Conservation (phyloP, 106 monocot species). For the Chionographis japonica region DNA sequence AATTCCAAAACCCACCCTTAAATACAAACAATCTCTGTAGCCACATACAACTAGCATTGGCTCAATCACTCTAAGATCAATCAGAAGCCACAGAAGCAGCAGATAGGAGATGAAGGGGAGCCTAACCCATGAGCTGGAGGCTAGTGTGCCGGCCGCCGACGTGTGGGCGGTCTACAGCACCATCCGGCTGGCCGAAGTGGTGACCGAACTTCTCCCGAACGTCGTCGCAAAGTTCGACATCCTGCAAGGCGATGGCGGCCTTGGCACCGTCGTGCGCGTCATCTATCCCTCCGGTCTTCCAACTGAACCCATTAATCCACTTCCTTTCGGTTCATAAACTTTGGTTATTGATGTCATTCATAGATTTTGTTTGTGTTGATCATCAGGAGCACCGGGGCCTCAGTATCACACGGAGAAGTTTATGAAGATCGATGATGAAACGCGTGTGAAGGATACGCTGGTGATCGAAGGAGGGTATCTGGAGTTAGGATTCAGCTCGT, state of each 20-base stretch:
- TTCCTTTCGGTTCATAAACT: neutral
- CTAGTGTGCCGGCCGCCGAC: conserved; percentile 15
- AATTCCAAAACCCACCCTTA: neutral
- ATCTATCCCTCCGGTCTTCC: conserved; percentile 8
- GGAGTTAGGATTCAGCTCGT: conserved; percentile 5
- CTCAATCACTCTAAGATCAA: no score
- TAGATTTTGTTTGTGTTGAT: neutral
- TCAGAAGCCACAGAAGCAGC: no score
- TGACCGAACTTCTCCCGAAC: conserved; percentile 15
- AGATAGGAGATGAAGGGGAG: conserved; percentile 22
- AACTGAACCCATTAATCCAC: neutral
- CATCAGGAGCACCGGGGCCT: neutral
- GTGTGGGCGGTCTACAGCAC: conserved; percentile 27
- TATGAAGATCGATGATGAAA: conserved; percentile 10
- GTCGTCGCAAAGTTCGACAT: conserved; percentile 11
- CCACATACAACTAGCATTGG: no score
- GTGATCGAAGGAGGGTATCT: conserved; percentile 14
- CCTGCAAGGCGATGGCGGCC: conserved; percentile 32
- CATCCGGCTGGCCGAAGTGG: conserved; percentile 9
- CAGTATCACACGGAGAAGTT: conserved; percentile 12
- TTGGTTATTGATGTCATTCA: no score
- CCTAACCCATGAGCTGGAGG: conserved; percentile 23
- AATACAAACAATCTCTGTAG: neutral
- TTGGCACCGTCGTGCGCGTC: conserved; percentile 17
- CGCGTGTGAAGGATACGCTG: conserved; percentile 6